Evolutionary conservation across 2,329 filamentous ascomycete species (phyloP).

Genomic region (Epichloe sp.): DNA sequence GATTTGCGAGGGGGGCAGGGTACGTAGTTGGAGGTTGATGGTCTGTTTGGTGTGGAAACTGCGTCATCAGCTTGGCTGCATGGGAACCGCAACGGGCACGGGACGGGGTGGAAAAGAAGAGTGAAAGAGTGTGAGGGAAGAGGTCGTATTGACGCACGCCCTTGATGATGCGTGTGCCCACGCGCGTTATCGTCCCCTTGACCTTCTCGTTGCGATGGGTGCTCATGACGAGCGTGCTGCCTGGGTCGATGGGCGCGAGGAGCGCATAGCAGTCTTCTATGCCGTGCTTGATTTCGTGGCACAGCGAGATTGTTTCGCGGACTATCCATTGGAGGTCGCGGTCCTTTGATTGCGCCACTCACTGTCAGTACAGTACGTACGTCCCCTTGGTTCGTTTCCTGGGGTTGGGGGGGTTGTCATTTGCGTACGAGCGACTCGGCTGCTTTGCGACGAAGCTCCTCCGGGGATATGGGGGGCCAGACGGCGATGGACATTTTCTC

Average conservation of each 20-base stretch:
- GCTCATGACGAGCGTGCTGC: constrained; percentile 79
- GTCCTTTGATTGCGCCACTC: constrained; percentile 17
- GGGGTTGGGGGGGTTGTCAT: neutral
- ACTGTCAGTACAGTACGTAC: neutral
- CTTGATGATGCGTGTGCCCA: constrained; percentile 84
- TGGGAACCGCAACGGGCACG: no score
- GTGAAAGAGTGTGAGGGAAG: neutral
- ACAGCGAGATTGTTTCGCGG: constrained; percentile 32
- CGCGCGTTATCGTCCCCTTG: constrained; percentile 82
- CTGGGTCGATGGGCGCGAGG: constrained; percentile 70
- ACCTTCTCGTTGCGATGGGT: constrained; percentile 77
- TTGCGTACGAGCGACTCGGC: constrained; percentile 36
- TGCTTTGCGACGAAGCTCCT: constrained; percentile 35
- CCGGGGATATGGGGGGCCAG: constrained; percentile 41
- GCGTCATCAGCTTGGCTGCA: no score
- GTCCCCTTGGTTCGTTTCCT: neutral
- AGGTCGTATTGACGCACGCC: constrained; percentile 46
- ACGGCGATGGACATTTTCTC: constrained; percentile 41
- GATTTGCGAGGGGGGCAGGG: constrained; percentile 41
- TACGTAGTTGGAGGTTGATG: constrained; percentile 63
- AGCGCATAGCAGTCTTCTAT: constrained; percentile 82
- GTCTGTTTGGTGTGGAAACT: constrained; percentile 33
- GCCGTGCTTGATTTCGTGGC: constrained; percentile 44
- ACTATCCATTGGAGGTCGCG: constrained; percentile 45
- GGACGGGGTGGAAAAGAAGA: neutral